Evolutionary conservation across 2,329 filamentous ascomycete genomes (phyloP).

Genomic region (Fonsecaea monophora): DNA sequence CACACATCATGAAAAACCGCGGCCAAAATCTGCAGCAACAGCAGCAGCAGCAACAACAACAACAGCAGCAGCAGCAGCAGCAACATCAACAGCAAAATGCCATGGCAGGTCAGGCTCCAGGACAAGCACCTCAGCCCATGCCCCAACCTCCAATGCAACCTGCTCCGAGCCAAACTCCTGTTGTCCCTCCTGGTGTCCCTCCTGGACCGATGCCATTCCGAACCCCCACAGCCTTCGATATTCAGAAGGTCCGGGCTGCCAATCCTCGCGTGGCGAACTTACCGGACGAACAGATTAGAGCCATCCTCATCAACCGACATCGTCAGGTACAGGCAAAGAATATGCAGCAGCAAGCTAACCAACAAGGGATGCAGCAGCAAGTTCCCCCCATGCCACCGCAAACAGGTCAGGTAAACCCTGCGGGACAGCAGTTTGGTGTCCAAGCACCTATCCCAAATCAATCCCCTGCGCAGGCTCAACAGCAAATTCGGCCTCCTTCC

Average conservation of each 20-base stretch:
- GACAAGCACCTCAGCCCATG: conserved; percentile 25
- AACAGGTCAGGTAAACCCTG: conserved; percentile 15
- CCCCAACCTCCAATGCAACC: conserved; percentile 26
- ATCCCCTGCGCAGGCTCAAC: conserved; percentile 20
- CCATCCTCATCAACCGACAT: conserved; percentile 34
- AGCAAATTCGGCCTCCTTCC: conserved; percentile 27
- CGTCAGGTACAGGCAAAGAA: conserved; percentile 31
- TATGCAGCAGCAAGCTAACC: conserved; percentile 31
- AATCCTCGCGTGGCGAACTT: conserved; percentile 32
- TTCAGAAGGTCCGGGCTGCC: conserved; percentile 31
- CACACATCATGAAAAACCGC: conserved; percentile 33
- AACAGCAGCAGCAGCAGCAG: conserved; percentile 17
- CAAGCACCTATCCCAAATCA: conserved; percentile 21
- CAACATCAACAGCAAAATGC: conserved; percentile 26
- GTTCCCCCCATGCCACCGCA: conserved; percentile 30
- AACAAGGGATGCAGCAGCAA: conserved; percentile 29
- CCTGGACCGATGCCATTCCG: conserved; percentile 26
- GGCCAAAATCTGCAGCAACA: conserved; percentile 31
- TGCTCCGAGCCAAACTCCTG: conserved; percentile 10
- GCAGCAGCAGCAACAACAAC: conserved; percentile 24
- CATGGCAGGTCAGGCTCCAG: conserved; percentile 19
- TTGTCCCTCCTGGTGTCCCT: conserved; percentile 9
- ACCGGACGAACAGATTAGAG: conserved; percentile 35
- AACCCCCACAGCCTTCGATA: conserved; percentile 27
- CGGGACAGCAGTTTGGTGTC: conserved; percentile 30